These are phyloP conservation scores for Leccinum subtestaceum DNA, from an alignment of 768 basidiomycete species.

Conservation along the genomic window DNA sequence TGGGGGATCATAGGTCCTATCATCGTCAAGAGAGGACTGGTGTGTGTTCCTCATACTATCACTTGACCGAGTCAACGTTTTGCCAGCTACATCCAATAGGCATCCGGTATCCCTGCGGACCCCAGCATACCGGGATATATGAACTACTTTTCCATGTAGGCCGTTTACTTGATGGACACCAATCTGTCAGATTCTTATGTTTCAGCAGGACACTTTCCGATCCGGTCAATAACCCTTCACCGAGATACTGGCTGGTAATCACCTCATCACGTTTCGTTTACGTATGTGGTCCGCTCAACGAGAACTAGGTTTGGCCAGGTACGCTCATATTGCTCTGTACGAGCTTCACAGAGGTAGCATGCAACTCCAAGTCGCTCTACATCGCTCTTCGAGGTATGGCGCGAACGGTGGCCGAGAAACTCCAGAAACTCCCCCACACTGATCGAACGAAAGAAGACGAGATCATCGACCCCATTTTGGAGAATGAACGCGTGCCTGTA, in stretches of 20 bases:
- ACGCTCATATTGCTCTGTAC: background rate
- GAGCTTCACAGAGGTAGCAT: background rate
- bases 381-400: background rate
- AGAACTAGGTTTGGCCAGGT: background rate
- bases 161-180: background rate
- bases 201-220: background rate
- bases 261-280: background rate
- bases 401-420: background rate
- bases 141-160: background rate
- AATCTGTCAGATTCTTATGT: background rate
- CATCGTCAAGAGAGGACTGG: slow-evolving; percentile 35
- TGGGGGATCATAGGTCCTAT: slow-evolving; percentile 63
- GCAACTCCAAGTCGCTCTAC: background rate
- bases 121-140: background rate
- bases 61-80: too few relatives aligned
- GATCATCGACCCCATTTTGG: background rate
- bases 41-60: background rate
- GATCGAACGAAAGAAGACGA: background rate
- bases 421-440: background rate
- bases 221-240: background rate
- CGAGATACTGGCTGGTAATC: background rate
- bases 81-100: background rate
- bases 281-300: background rate
- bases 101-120: background rate
- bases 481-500: background rate